Evolutionary conservation across 2,329 filamentous ascomycete genomes (phyloP), one percentile per base, ranked within the genome.

Genomic region (Nakataea oryzae): DNA sequence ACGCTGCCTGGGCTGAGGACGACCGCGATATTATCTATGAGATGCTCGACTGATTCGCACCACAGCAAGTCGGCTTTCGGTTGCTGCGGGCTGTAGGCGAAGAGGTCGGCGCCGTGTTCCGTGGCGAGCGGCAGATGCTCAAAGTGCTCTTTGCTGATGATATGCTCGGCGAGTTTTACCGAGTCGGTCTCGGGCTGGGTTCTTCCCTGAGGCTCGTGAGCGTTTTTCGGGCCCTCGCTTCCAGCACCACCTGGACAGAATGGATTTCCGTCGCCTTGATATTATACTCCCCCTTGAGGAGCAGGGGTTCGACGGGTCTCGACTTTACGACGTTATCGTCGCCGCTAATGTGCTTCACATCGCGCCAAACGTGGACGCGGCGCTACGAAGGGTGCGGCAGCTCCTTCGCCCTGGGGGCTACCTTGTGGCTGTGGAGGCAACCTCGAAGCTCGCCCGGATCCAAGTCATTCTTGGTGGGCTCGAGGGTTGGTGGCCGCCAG

Each of bases 291-390:
- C 68, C 32, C 68, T 68, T 30, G 67, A 63, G 8, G 57, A 64
- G 54, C 70, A 71, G 54, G 70, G 71, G 14, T 67, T 71, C 55
- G 69, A 68, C 29, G 66, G 65, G 1, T 65, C 67, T 11, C 9
- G 13, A 9, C 30, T 8, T 2, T 72, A 72, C 62, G 71, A 72
- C 62, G 66, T 72, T 4, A 67, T 73, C 9, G 66, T 73, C 24
- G 69, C 70, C n/a, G 70, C 69, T 62, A 70, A 71, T 58, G 71
- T 72, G 17, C 65, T 73, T 14, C 70, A 71, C 61, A 70, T 70
- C 57, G 70, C 71, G 11, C 67, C 66, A 17, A 67, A 69, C 29
- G 67, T 72, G 24, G 66, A 65, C 21, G 66, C 63, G 1, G 69
- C 70, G 21, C 56, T 73, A 21, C 64, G 63, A 3, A 70, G 71